Percentiles rank a stretch among this genome's conserved stretches.
phyloP scores from a whole-genome alignment of 2,329 filamentous ascomycete species.

The Venturia carpophila region DNA sequence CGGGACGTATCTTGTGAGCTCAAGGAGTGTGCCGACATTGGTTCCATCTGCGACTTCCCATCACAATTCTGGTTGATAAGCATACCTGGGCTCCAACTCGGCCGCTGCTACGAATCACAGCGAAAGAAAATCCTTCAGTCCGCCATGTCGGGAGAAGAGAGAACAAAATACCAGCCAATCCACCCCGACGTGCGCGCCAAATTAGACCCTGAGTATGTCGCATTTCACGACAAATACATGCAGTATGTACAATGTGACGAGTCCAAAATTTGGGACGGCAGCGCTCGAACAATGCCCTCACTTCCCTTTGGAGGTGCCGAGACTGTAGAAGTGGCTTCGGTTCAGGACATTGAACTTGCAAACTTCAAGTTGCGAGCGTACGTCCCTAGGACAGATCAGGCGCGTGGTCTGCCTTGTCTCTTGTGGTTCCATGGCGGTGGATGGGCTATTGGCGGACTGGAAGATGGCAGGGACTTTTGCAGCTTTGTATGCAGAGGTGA shows the following conservation, averaged over 20 bases:
- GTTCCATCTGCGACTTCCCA: not conserved
- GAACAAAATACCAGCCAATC: constrained; percentile 10
- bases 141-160: not conserved
- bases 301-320: not conserved
- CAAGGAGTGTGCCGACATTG: not conserved
- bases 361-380: constrained; percentile 23
- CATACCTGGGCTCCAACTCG: not conserved
- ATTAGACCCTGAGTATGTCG: constrained; percentile 35
- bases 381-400: constrained; percentile 24
- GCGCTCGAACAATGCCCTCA: constrained; percentile 24
- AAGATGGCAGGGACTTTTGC: constrained; percentile 30
- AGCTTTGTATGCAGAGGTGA: constrained; percentile 20
- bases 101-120: no score
- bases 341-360: constrained; percentile 1
- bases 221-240: constrained; percentile 32
- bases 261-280: constrained; percentile 29
- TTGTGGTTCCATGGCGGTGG: constrained; percentile 37
- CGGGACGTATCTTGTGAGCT: not conserved
- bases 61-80: not conserved
- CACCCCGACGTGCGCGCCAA: constrained; percentile 23
- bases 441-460: constrained; percentile 33
- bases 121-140: not conserved
- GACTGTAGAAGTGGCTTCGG: constrained; percentile 19
- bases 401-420: constrained; percentile 31
- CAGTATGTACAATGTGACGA: constrained; percentile 34